Base-by-base conservation (phyloP, 2,329 filamentous ascomycete genomes). In the Epichloe aotearoae region DNA sequence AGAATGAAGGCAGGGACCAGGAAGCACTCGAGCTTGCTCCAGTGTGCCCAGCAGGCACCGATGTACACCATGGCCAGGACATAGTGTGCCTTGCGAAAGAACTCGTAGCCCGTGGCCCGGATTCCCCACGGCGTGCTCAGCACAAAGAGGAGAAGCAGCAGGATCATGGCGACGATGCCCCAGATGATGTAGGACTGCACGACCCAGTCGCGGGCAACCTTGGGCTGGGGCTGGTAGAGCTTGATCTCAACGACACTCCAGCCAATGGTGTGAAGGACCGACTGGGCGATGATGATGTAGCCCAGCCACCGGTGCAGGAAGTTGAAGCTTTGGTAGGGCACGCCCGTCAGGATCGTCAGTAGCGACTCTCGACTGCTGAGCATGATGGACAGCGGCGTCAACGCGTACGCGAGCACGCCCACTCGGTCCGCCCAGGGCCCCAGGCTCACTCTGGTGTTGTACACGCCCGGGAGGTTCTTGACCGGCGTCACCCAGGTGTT, bases 301-400 rank as follows among this genome's bases (percentile, higher is more conserved):
- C 86, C 85, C 0, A 83, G 69, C 85, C 85, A 89, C 34, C 84
- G 80, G 63, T 88, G 85, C 19, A 89, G 69, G 60, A 89, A 89
- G 64, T 85, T 83, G 73, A 89, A 88, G 58, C 77, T 79, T 57
- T 88, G 84, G 59, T 88, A 87, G 0, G 86, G 84, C 0, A 89
- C 72, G 1, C 86, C 85, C 0, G 84, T 89, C 46, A 87, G 64
- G 14, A 85, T 62, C 1, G 80, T 84, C 4, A 89, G 73, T 2
- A 88, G 69, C 0, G 81, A 85, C 61, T 89, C 85, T 40, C 85
- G 75, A 52, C 73, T 82, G n/a, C 77, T 73, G 12, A 89, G 72
- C 46, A 86, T 65, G 33, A 89, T 67, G 0, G 82, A 82, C 0
- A 89, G 70, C 0, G 85, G 85, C 0, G 84, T 88, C 10, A 89